Conservation (phyloP, 208 protist species). For the Wallacemonas sp. region DNA sequence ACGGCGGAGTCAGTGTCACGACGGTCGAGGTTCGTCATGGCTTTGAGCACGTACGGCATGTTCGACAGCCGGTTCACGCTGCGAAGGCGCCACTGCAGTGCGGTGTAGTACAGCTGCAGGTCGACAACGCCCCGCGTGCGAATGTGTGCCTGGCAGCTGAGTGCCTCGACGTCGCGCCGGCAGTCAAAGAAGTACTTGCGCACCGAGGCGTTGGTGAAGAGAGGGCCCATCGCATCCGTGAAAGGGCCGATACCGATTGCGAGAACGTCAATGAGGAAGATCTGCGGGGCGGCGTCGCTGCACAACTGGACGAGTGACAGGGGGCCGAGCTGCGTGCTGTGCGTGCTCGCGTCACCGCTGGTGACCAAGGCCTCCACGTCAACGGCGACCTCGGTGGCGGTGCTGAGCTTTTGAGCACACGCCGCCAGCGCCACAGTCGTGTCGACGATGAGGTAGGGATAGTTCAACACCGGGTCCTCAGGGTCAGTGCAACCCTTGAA, state of each 20-base stretch:
- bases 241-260: slow-evolving; percentile 45
- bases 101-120: slow-evolving; percentile 85
- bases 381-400: slow-evolving; percentile 57
- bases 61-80: slow-evolving; percentile 82
- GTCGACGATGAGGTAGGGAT: slow-evolving; percentile 74
- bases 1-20: slow-evolving; percentile 80
- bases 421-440: slow-evolving; percentile 37
- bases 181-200: slow-evolving; percentile 90
- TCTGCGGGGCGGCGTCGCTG: slow-evolving; percentile 47
- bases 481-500: neutral
- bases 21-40: slow-evolving; percentile 61
- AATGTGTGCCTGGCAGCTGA: slow-evolving; percentile 79
- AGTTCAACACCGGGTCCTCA: slow-evolving; percentile 36
- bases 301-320: slow-evolving; percentile 87
- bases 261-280: slow-evolving; percentile 89
- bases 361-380: slow-evolving; percentile 90
- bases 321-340: slow-evolving; percentile 67
- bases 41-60: slow-evolving; percentile 85
- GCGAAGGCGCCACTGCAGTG: slow-evolving; percentile 81
- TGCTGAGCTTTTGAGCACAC: slow-evolving; percentile 36
- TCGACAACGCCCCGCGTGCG: slow-evolving; percentile 64
- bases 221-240: slow-evolving; percentile 28
- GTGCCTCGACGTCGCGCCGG: slow-evolving; percentile 86
- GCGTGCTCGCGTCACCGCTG: slow-evolving; percentile 28
- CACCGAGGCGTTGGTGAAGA: slow-evolving; percentile 49